Evolutionary conservation across 2,329 filamentous ascomycete genomes (phyloP), one percentile per base, ranked within the genome.

Genomic region (Penicillium sp.): DNA sequence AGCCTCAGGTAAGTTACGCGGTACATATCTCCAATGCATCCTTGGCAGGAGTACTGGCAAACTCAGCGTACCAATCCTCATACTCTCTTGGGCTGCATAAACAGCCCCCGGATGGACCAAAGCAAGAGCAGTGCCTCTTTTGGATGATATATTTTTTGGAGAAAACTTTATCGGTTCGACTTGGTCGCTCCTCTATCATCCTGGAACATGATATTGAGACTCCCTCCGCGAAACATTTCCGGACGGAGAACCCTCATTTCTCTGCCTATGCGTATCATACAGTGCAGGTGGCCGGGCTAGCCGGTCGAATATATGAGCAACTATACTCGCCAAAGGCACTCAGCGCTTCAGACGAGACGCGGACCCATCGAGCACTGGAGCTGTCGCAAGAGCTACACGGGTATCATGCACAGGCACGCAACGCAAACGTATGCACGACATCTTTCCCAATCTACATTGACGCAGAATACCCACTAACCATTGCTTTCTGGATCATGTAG

Each of bases 81-180:
- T 45, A 48, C 18, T 45, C 24, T 22, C 54, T 56, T 18, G 50
- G 50, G 5, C 54, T 43, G 11, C 50, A 53, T 10, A 48, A n/a
- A 21, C 24, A 27, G 11, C 34, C 24, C 10, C n/a, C 27, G 21
- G 24, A 21, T 21, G 36, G 38, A 16, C 22, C 24, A 8, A 34
- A 32, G n/a, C 27, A 56, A 5, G 43, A 40, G 44, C 36, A 10
- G 16, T 40, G 45, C 10, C 55, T 57, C n/a, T 57, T 57, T 42
- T 57, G 52, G 52, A 21, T 39, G 7, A 45, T 51, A 6, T 57
- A 57, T 44, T 54, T 52, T 39, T 14, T 55, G 7, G 55, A 55
- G 6, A 57, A 50, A 29, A 46, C 14, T 5, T 36, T 57, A 13
- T 53, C 46, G 16, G 40, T 57, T 14, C 52, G 55, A 4, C 47